Conservation (phyloP, 108 stramenopile genomes). For the Conticribra guillardii region DNA sequence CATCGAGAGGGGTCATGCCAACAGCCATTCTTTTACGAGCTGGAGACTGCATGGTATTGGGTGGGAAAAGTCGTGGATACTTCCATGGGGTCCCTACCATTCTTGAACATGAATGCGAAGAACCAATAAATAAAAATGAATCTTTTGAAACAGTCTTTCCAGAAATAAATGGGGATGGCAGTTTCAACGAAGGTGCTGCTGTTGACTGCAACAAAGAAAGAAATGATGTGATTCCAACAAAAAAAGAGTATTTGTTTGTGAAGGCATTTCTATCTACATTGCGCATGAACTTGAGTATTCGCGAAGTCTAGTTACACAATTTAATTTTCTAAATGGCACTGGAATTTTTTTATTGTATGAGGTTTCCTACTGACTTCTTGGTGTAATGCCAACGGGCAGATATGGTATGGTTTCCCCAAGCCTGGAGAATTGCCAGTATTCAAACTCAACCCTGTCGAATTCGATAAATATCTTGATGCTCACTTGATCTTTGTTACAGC, state of each 20-base stretch:
- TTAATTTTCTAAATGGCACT: too few species aligned
- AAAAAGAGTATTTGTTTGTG: constrained; percentile 36
- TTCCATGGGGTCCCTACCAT: constrained; percentile 51
- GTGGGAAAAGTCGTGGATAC: constrained; percentile 44
- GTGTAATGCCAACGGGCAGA: too few species aligned
- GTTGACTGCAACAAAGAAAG: constrained; percentile 3
- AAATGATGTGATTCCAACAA: constrained; percentile 10
- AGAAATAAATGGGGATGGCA: constrained; percentile 25
- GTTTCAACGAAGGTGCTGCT: constrained; percentile 3
- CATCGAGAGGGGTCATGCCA: constrained; percentile 23
- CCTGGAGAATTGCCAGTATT: too few species aligned
- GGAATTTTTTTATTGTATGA: too few species aligned
- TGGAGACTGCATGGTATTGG: constrained; percentile 49
- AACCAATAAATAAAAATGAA: not conserved
- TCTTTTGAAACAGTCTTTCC: constrained; percentile 17
- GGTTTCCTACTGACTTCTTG: too few species aligned
- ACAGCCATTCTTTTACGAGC: constrained; percentile 44
- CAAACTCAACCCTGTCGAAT: too few species aligned
- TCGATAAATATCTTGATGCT: too few species aligned
- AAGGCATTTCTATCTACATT: constrained; percentile 45
- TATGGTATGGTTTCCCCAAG: too few species aligned
- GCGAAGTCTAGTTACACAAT: constrained; percentile 44
- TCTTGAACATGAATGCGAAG: constrained; percentile 27
- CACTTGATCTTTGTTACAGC: too few species aligned
- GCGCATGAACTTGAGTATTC: constrained; percentile 53